Evolutionary conservation across 345 rosid genomes (phyloP), one percentile per base, ranked within the genome.

Genomic region (Eucalyptus camaldulensis): DNA sequence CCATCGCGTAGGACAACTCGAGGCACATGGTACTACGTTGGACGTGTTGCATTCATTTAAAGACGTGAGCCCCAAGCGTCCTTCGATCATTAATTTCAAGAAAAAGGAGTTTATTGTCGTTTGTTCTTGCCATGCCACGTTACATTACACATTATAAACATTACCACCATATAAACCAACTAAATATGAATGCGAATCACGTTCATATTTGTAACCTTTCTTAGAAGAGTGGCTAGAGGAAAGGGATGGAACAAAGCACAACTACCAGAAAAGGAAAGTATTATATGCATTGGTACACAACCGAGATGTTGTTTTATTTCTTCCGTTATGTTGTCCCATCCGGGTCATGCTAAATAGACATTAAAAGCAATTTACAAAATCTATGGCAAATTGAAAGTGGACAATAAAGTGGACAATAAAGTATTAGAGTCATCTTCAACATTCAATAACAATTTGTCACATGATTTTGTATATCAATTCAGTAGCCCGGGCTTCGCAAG

Each of bases 311-410:
- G 27, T 25, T 58, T 10, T 58, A 11, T 11, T 10, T 25, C 65
- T 25, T 5, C 6, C 14, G 1, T 58, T 11, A 58, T 58, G 0
- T 25, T 25, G n/a, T 5, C 65, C 2, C 29, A 5, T 25, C 29
- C 13, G 29, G 0, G 7, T 10, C 1, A 58, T 58, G 65, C 14
- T 58, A 58, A 10, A 56, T 58, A 58, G 0, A 25, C 60, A 54
- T 24, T 58, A 25, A 25, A 58, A 11, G 6, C 6, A 10, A 5
- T 25, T 14, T 10, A 58, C n/a, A 58, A 58, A 24, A 58, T 58
- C 12, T 58, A 58, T 58, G 6, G 65, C 7, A 58, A 25, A 58
- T 25, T 2, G 12, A 58, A 58, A 24, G 29, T 58, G 29, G 29
- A 58, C 65, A 58, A 24, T 56, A 56, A 56, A 56, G 65, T 24